Conservation (phyloP, 257 asterid species). For the Solanum habrochaites region DNA sequence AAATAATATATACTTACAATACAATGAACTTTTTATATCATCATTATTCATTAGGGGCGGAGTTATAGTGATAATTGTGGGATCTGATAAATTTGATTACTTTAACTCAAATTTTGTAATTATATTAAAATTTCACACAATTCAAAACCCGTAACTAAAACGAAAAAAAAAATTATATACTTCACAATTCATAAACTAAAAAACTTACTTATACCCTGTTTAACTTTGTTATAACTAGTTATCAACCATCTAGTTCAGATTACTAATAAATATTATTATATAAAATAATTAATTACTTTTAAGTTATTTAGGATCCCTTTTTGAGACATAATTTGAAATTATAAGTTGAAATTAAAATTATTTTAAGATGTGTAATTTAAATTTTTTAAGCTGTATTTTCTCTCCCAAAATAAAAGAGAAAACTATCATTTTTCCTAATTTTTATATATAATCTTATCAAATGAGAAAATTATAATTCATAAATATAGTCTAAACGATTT, state of each 20-base stretch:
- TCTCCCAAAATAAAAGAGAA: no score
- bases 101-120: background rate
- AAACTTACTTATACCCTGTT: background rate
- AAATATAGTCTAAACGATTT: background rate
- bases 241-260: background rate
- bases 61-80: background rate
- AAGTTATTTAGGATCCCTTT: background rate
- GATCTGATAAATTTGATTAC: fast-evolving
- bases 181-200: background rate
- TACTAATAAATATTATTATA: background rate
- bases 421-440: no score
- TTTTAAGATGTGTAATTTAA: no score
- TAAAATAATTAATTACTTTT: background rate
- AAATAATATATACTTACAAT: background rate
- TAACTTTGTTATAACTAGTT: background rate
- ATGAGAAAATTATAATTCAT: no score
- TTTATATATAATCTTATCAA: no score
- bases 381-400: no score
- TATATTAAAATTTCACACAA: no score
- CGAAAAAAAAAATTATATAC: background rate
- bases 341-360: no score
- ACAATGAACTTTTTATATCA: background rate
- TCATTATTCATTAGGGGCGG: background rate
- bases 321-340: background rate
- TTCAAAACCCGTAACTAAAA: background rate